Evolutionary conservation across 306 rosid genomes (phyloP).

Genomic region (Parietaria judaica): DNA sequence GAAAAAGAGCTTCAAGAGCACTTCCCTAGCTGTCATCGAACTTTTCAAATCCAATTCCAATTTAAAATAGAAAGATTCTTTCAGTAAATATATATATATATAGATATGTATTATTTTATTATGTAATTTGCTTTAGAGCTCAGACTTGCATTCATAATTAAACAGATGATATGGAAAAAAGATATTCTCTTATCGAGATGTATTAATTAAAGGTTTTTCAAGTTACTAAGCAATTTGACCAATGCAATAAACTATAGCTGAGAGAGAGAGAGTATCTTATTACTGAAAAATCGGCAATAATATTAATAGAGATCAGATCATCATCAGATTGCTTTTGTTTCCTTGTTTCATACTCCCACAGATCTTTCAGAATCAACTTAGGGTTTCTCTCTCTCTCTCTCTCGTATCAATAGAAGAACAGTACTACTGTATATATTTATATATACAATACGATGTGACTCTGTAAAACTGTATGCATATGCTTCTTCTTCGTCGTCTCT

Average conservation of each 20-base stretch:
- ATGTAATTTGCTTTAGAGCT: background rate
- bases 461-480: too few relatives aligned
- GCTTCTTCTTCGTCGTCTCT: too few relatives aligned
- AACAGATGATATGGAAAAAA: slow-evolving; percentile 6
- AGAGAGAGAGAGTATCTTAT: slow-evolving; percentile 4
- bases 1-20: slow-evolving; percentile 34
- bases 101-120: background rate
- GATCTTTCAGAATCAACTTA: background rate
- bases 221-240: slow-evolving; percentile 9
- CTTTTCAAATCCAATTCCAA: slow-evolving; percentile 29
- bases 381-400: background rate
- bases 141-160: slow-evolving; percentile 6
- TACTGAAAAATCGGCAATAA: background rate
- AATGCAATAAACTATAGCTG: background rate
- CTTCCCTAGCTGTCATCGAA: slow-evolving; percentile 55
- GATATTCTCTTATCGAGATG: slow-evolving; percentile 3
- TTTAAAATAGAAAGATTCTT: background rate
- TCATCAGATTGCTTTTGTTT: background rate
- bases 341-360: background rate
- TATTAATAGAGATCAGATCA: slow-evolving; percentile 23
- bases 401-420: too few relatives aligned
- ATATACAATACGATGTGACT: too few relatives aligned
- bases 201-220: slow-evolving; percentile 1
- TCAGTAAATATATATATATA: background rate
- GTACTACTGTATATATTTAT: too few relatives aligned